Evolutionary conservation across 164 flowering plant species (phyloP).

Genomic region (Santalum album): DNA sequence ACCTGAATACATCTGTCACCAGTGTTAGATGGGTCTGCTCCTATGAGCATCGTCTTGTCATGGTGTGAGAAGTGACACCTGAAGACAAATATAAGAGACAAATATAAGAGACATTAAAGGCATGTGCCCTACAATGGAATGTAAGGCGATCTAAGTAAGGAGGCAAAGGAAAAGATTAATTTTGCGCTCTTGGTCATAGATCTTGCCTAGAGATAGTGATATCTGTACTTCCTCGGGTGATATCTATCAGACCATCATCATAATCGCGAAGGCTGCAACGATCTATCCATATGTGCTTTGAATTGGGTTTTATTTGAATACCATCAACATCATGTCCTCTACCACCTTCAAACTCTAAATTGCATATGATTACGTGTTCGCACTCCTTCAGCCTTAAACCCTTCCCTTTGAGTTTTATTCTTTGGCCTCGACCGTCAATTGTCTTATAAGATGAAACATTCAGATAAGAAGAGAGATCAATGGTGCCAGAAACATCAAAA

Average conservation of each 20-base stretch:
- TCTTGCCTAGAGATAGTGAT: constrained; percentile 69
- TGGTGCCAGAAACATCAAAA: constrained; percentile 72
- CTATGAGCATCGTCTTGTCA: constrained; percentile 80
- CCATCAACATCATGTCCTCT: constrained; percentile 77
- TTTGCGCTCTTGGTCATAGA: not conserved
- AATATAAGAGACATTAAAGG: not conserved
- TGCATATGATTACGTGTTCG: constrained; percentile 79
- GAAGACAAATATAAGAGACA: constrained; percentile 8
- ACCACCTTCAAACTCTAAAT: constrained; percentile 81
- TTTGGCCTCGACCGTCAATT: constrained; percentile 84
- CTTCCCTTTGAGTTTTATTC: constrained; percentile 65
- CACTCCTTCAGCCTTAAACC: constrained; percentile 78
- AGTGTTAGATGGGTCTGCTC: constrained; percentile 62
- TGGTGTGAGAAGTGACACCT: constrained; percentile 68
- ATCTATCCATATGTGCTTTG: constrained; percentile 91
- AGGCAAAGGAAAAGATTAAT: not conserved
- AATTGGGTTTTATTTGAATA: constrained; percentile 79
- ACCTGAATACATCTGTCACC: constrained; percentile 71
- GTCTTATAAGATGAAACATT: constrained; percentile 74
- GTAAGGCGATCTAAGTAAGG: not conserved
- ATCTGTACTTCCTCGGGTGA: constrained; percentile 72
- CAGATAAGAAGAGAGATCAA: constrained; percentile 53
- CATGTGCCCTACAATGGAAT: no score
- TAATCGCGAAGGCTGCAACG: constrained; percentile 73
- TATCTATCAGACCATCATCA: constrained; percentile 82